Evolutionary conservation across 345 rosid genomes (phyloP).

Genomic region (Combretum micranthum): DNA sequence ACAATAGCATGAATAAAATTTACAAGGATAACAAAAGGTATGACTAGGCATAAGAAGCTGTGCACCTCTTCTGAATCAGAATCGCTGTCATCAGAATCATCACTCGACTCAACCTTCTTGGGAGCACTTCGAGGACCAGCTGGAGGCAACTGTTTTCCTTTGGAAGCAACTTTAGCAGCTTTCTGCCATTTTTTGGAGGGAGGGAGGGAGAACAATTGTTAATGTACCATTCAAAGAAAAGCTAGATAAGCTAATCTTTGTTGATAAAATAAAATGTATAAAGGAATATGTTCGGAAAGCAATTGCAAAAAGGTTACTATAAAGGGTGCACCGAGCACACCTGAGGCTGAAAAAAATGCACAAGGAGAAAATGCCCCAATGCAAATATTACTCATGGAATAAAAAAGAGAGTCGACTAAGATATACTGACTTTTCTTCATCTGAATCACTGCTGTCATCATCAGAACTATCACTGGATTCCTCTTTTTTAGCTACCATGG

Average conservation of each 20-base stretch:
- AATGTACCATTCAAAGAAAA: neutral
- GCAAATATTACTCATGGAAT: neutral
- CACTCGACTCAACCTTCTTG: slow-evolving; percentile 22
- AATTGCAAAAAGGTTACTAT: no score
- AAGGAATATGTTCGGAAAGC: no score
- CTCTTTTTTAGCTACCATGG: slow-evolving; percentile 9
- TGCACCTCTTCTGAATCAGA: slow-evolving; percentile 12
- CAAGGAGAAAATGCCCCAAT: no score
- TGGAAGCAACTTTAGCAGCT: slow-evolving; percentile 4
- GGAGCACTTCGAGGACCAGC: slow-evolving; percentile 4
- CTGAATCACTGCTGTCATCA: slow-evolving; percentile 11
- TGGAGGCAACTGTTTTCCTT: slow-evolving; percentile 11
- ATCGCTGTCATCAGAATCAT: slow-evolving; percentile 28
- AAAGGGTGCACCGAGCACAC: no score
- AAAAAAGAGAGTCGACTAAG: neutral
- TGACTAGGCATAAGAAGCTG: neutral
- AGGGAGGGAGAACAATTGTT: neutral
- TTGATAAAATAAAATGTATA: no score
- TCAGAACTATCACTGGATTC: slow-evolving; percentile 20
- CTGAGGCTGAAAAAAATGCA: no score
- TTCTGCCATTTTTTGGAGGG: no score
- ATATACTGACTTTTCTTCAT: slow-evolving; percentile 12
- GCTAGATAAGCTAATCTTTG: no score
- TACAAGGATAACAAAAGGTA: neutral
- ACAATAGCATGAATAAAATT: neutral